Base-by-base conservation (phyloP, 805 yeast genomes). In the Ogataea methylovora region DNA sequence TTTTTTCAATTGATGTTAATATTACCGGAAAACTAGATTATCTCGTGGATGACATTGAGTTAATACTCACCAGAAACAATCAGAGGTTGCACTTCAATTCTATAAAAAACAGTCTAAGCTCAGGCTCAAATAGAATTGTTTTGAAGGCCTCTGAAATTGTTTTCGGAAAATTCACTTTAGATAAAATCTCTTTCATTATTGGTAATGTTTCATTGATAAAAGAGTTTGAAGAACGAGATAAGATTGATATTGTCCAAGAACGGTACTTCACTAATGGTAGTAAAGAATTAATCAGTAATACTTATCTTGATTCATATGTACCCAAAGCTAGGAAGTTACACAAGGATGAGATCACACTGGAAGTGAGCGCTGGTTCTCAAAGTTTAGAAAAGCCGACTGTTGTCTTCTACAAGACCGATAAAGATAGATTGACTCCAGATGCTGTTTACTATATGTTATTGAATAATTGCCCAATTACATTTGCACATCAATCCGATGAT, bases 1-100 rank as follows among this genome's bases (percentile, higher is more conserved):
- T 40, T 6, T 65, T 72, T 34, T 57, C 41, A 25, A 38, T 76
- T 2, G 56, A 52, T 8, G 38, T 72, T 4, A 38, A 43, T 34
- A 31, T 15, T 10, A 10, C 13, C 30, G 21, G 27, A 25, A 11
- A 18, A n/a, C 15, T 11, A n/a, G n/a, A n/a, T n/a, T n/a, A n/a
- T n/a, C n/a, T n/a, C n/a, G n/a, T n/a, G n/a, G n/a, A n/a, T n/a
- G n/a, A n/a, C n/a, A n/a, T n/a, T n/a, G n/a, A n/a, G n/a, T n/a
- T n/a, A n/a, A n/a, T n/a, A n/a, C n/a, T n/a, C n/a, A n/a, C n/a
- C n/a, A n/a, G n/a, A 24, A 24, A 24, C n/a, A 10, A 6, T 9
- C 14, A 10, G n/a, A 8, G n/a, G 26, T 9, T 8, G 14, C 26
- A 11, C 14, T 8, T 11, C 14, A 24, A 24, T 24, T 24, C 26